A percentile compares a stretch with the other conserved stretches of the same genome.
Evolutionary conservation across 116 monocot genomes (phyloP).

Genomic region (Thalassia testudinum): DNA sequence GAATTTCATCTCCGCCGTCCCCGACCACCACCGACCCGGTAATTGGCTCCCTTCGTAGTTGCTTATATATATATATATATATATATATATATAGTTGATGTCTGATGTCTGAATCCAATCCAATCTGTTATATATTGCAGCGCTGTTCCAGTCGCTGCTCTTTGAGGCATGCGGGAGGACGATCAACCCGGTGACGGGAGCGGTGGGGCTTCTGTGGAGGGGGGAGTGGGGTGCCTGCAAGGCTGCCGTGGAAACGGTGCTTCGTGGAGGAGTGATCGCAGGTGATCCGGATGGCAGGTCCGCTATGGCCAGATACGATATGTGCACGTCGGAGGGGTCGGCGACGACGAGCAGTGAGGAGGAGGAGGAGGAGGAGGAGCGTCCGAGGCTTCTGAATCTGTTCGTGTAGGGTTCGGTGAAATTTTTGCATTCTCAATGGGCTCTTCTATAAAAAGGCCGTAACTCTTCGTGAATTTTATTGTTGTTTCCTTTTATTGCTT

Average conservation of each 20-base stretch:
- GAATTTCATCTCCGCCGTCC: conserved; percentile 19
- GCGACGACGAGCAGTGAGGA: conserved; percentile 9
- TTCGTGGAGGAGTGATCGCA: conserved; percentile 10
- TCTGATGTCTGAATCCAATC: neutral
- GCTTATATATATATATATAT: neutral
- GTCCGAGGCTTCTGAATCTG: conserved; percentile 15
- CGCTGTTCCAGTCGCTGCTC: conserved; percentile 23
- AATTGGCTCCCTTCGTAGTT: too few relatives aligned
- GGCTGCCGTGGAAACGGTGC: conserved; percentile 21
- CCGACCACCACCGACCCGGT: conserved; percentile 17
- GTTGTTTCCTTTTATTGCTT: too few relatives aligned
- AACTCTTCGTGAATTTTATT: too few relatives aligned
- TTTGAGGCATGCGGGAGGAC: conserved; percentile 29
- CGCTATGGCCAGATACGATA: neutral
- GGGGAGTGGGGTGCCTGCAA: conserved; percentile 24
- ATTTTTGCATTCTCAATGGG: too few relatives aligned
- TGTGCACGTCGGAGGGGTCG: conserved; percentile 5
- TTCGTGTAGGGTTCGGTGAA: conserved; percentile 4
- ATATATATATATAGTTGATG: too few relatives aligned
- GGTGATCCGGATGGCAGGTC: neutral
- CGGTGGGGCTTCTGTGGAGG: conserved; percentile 22
- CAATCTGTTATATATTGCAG: conserved; percentile 1
- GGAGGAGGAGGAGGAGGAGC: neutral
- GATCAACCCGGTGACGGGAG: conserved; percentile 25
- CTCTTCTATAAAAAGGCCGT: too few relatives aligned